Base-by-base conservation (phyloP, 2,329 filamentous ascomycete genomes). In the Diplodia mutila region DNA sequence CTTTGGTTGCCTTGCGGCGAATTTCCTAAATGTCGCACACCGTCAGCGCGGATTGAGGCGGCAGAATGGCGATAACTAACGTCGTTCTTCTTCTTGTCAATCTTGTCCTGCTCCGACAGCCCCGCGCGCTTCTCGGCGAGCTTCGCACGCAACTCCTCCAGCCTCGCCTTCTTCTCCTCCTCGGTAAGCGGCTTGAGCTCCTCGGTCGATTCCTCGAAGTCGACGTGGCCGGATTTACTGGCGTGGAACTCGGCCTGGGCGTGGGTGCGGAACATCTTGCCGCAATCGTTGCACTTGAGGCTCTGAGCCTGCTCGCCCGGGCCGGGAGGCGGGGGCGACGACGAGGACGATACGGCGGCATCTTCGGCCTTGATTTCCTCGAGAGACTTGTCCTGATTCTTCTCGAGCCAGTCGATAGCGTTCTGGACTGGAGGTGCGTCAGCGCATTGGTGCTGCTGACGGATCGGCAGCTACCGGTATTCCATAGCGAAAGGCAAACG, bases 181-280 rank as follows among this genome's bases (percentile, higher is more conserved):
- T 94, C 93, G 0, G 94, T 97, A 74, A 99, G 82, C 0, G 94
- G 92, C 3, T 91, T 90, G 72, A 99, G 89, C 76, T 96, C 93
- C 74, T 98, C 94, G 4, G 92, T 94, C 0, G 94, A 97, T 78
- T 99, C 93, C 23, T 91, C 87, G 77, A 99, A 99, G 79, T 97
- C 61, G 37, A 46, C 39, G 39, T 69, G 63, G 12, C 53, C 61
- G 82, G 92, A 94, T 82, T 97, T 97, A 74, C 88, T 88, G 37
- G 93, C 95, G 77, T 99, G 95, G 77, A 93, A 97, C 74, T 94
- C 90, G 11, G 94, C 95, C 72, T 94, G 88, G 29, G 89, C 89
- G 71, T 90, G 87, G 74, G 88, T 92, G 72, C 92, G 87, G 80
- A 99, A 96, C 77, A 89, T 91, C 85, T 97, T 97, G 76, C 91